Evolutionary conservation across 352 stramenopile species (phyloP).

Genomic region (Sclerospora graminicola): DNA sequence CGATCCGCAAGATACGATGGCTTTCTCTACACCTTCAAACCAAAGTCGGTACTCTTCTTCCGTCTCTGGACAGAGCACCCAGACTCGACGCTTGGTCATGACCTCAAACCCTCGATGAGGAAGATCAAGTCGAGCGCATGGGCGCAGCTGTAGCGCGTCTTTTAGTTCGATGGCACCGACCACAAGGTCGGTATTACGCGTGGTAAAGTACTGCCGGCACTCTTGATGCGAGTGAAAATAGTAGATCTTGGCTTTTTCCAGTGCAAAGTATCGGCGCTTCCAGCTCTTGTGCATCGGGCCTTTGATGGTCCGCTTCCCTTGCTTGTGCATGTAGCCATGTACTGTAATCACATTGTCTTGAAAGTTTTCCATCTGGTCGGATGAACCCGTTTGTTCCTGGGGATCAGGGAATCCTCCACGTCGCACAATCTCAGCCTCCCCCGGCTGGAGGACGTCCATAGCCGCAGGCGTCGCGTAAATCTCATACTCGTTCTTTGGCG

Average conservation of each 20-base stretch:
- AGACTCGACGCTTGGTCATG: slow-evolving; percentile 72
- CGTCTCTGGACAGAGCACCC: slow-evolving; percentile 76
- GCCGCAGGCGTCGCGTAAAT: slow-evolving; percentile 57
- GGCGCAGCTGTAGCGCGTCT: slow-evolving; percentile 74
- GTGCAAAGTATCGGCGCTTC: slow-evolving; percentile 79
- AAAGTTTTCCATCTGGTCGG: slow-evolving; percentile 22
- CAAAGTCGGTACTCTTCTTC: slow-evolving; percentile 81
- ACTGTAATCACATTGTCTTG: slow-evolving; percentile 84
- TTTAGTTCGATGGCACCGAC: slow-evolving; percentile 77
- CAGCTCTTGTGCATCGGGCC: slow-evolving; percentile 81
- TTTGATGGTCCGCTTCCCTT: slow-evolving; percentile 81
- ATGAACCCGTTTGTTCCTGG: slow-evolving; percentile 28
- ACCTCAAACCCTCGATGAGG: slow-evolving; percentile 74
- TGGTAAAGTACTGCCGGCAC: slow-evolving; percentile 82
- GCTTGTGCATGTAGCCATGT: slow-evolving; percentile 85
- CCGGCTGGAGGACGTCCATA: slow-evolving; percentile 19
- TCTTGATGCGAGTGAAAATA: slow-evolving; percentile 84
- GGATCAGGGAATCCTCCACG: slow-evolving; percentile 16
- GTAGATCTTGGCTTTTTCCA: slow-evolving; percentile 85
- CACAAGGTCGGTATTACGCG: slow-evolving; percentile 69
- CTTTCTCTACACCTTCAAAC: slow-evolving; percentile 70
- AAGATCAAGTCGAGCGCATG: slow-evolving; percentile 67
- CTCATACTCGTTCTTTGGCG: slow-evolving; percentile 43
- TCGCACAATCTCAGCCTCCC: slow-evolving; percentile 54
- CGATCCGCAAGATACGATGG: slow-evolving; percentile 60